These are phyloP conservation scores for Hyphodiscus hymeniophilus DNA, from an alignment of 495 filamentous ascomycete genomes.

Conservation along the genomic window DNA sequence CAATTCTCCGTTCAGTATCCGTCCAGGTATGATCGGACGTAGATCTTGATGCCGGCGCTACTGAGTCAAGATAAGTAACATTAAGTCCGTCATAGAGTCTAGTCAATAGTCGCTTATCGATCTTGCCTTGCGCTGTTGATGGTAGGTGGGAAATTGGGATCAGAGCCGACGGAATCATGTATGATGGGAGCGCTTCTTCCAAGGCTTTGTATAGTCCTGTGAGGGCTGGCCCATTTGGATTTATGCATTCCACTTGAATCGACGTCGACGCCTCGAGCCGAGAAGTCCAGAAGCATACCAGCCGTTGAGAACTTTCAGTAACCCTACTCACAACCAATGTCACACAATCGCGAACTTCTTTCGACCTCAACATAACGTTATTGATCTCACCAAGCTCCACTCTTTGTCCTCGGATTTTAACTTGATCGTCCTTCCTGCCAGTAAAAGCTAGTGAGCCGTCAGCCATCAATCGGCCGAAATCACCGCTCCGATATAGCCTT, in stretches of 20 bases:
- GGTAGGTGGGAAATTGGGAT: slow-evolving; percentile 59
- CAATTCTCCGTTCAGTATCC: slow-evolving; percentile 35
- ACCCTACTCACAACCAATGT: slow-evolving; percentile 38
- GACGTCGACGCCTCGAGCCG: slow-evolving; percentile 17
- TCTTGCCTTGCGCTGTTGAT: slow-evolving; percentile 54
- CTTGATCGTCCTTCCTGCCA: slow-evolving; percentile 70
- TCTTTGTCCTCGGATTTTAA: slow-evolving; percentile 74
- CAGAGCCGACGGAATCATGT: slow-evolving; percentile 62
- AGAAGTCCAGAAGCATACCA: slow-evolving; percentile 54
- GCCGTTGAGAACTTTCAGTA: slow-evolving; percentile 26
- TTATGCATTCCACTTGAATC: slow-evolving; percentile 20
- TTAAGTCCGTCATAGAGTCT: slow-evolving; percentile 20
- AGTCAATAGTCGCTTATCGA: slow-evolving; percentile 42
- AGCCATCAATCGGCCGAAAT: slow-evolving; percentile 60
- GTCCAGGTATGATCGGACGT: slow-evolving; percentile 28
- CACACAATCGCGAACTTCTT: slow-evolving; percentile 39
- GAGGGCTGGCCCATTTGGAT: slow-evolving; percentile 14
- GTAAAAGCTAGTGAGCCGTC: slow-evolving; percentile 64
- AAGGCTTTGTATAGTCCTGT: slow-evolving; percentile 35
- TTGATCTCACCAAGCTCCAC: slow-evolving; percentile 76
- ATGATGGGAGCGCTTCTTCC: slow-evolving; percentile 40
- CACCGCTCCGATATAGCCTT: slow-evolving; percentile 61
- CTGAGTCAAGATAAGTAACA: slow-evolving; percentile 11
- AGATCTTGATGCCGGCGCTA: slow-evolving; percentile 16
- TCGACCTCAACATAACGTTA: slow-evolving; percentile 36